These are phyloP conservation scores for Abrus pulchellus DNA, from an alignment of 306 rosid species.

Conservation along the genomic window DNA sequence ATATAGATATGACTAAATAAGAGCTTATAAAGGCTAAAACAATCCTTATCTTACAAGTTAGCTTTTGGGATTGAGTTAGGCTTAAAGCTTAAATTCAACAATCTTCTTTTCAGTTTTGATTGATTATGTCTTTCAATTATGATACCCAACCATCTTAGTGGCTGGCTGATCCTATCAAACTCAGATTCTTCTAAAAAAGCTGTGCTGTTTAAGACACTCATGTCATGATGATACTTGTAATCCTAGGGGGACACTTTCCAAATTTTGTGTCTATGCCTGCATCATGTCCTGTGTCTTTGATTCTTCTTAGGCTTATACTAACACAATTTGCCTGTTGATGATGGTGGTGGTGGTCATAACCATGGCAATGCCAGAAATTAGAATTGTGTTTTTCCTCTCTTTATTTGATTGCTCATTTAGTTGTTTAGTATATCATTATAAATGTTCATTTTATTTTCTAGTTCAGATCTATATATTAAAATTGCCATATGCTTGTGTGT, in stretches of 20 bases:
- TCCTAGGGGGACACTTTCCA: background rate
- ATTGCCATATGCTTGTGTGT: slow-evolving; percentile 27
- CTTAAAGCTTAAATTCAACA: too few relatives aligned
- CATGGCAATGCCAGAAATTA: background rate
- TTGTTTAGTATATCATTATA: slow-evolving; percentile 9
- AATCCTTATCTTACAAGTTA: too few relatives aligned
- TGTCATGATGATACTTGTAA: slow-evolving; percentile 28
- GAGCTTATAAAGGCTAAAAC: too few relatives aligned
- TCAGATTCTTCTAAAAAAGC: background rate
- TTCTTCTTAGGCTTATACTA: slow-evolving; percentile 8
- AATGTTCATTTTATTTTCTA: slow-evolving; percentile 1
- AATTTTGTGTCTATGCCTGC: background rate
- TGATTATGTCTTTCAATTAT: background rate
- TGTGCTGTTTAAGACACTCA: slow-evolving; percentile 5
- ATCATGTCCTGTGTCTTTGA: background rate
- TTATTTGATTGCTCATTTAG: slow-evolving; percentile 33
- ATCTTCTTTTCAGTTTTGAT: slow-evolving; percentile 19
- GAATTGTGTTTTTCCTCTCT: slow-evolving; percentile 19
- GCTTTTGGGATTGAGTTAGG: too few relatives aligned
- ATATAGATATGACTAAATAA: too few relatives aligned
- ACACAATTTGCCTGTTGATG: slow-evolving; percentile 34
- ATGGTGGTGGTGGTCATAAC: background rate
- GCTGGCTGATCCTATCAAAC: slow-evolving; percentile 8
- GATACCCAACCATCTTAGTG: slow-evolving; percentile 23
- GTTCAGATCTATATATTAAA: slow-evolving; percentile 23